Conservation (phyloP, 2,329 filamentous ascomycete genomes). For the Fusarium sp. region DNA sequence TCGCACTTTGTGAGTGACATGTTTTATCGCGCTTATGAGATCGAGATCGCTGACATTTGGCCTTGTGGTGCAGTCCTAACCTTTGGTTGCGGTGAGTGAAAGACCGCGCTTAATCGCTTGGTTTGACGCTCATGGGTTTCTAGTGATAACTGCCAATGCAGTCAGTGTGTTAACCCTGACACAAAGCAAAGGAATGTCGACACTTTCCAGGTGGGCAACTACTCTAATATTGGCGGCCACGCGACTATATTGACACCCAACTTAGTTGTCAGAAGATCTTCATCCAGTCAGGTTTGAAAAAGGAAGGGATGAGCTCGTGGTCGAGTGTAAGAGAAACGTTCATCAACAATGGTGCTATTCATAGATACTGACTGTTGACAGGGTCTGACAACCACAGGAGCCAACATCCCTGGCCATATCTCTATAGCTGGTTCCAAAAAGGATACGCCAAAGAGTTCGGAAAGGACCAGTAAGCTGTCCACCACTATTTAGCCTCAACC, state of each 20-base stretch:
- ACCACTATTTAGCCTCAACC: background rate
- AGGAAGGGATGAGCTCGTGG: constrained; percentile 46
- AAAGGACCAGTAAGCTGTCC: constrained; percentile 35
- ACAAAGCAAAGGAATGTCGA: constrained; percentile 57
- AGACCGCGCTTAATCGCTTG: constrained; percentile 6
- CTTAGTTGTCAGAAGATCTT: constrained; percentile 49
- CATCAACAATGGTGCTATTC: background rate
- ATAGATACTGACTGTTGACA: constrained; percentile 47
- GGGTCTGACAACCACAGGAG: constrained; percentile 78
- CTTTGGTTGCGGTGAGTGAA: constrained; percentile 46
- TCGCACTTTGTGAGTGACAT: constrained; percentile 36
- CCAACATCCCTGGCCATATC: constrained; percentile 67
- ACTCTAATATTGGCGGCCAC: background rate
- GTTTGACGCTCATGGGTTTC: constrained; percentile 10
- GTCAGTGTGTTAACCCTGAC: constrained; percentile 54
- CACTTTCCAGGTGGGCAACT: constrained; percentile 51
- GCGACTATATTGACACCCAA: background rate
- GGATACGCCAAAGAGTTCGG: constrained; percentile 31
- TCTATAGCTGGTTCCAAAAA: constrained; percentile 35
- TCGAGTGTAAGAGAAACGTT: constrained; percentile 47
- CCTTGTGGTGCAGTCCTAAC: constrained; percentile 37
- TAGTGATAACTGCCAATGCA: constrained; percentile 59
- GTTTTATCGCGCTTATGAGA: constrained; percentile 3
- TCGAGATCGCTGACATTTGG: constrained; percentile 17
- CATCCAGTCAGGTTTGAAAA: constrained; percentile 43